Evolutionary conservation across 345 rosid species (phyloP), one percentile per base, ranked within the genome.

Genomic region (Melaleuca quinquenervia): DNA sequence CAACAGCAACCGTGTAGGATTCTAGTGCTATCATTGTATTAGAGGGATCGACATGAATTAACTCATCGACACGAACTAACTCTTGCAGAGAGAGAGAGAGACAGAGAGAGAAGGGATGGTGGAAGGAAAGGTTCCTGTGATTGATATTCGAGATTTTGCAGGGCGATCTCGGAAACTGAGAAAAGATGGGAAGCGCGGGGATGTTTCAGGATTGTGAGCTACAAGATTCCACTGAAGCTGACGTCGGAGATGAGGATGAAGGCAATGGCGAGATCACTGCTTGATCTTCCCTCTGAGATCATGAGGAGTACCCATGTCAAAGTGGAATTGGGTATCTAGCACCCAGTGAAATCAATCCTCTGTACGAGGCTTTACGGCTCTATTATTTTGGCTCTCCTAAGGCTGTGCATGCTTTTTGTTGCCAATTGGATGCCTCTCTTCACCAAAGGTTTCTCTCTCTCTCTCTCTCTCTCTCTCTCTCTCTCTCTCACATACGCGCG

Each of bases 311-410:
- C 86, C 0, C 94, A 94, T 87, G 96, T 93, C 50, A 86, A 21
- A 89, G 92, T 5, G 96, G 98, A 45, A 94, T 96, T 84, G 98
- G 99, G 36, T 94, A 95, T 91, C 41, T 89, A 52, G 92, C 94
- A 8, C 92, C 95, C 1, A 87, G 62, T 52, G 82, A 87, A n/a
- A 85, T 27, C 84, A 95, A 96, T 84, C 98, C 98, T 78, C 95
- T 93, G 29, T 96, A 94, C 74, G 98, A 96, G 82, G 94, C 98
- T 9, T 86, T 95, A 55, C 96, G 99, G 62, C 94, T 96, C 50
- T 95, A 87, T 85, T 94, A 94, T 82, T 85, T 92, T 90, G 93
- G 93, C 50, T 93, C 95, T 50, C 82, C 94, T 82, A 89, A 89
- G 76, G 96, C 98, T 52, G 93, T 96, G 13, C 76, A 87, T 36